Evolutionary conservation across 2,329 filamentous ascomycete genomes (phyloP), one percentile per base, ranked within the genome.

Genomic region (Seiridium unicorne): DNA sequence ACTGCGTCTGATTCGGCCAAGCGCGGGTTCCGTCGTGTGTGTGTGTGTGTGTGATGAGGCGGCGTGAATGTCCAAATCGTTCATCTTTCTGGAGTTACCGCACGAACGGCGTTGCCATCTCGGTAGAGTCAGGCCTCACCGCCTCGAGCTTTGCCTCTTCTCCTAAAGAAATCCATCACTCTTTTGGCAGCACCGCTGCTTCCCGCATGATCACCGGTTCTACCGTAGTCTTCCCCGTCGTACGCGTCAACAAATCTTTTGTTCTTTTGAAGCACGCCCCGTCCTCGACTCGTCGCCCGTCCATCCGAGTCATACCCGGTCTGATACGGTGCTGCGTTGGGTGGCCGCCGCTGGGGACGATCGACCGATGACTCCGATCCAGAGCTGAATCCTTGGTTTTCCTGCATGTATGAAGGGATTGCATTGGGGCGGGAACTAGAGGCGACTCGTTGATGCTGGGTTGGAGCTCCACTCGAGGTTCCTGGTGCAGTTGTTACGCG

Each of bases 121-220:
- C 44, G 32, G 26, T 48, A 46, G 32, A 55, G 18, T 64, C 62
- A 71, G 54, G 66, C 76, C 62, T 87, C 84, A 44, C 82, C 83
- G 59, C 82, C 85, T 70, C 90, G 82, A 67, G 89, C 91, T 77
- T 89, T 92, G 59, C 91, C 92, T 72, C 93, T 86, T 73, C 93
- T 85, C 68, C 95, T 85, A 81, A 99, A 99, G 76, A 98, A 97
- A 77, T 99, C 94, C 93, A 99, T 98, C 44, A 99, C 95, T 72
- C 92, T 88, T 73, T 93, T 89, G 11, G 93, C 93, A 3, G 93
- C 91, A 60, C 92, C 92, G 64, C 89, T 94, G 74, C 91, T 96
- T 49, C 94, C 94, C 38, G 88, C 88, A 69, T 93, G 88, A 57
- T 88, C 85, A 57, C 82, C 81, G 42, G 74, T 73, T 64, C 79